Percentiles rank a stretch among this genome's conserved stretches.
Evolutionary conservation across 495 filamentous ascomycete genomes (phyloP).

Genomic region (Penicillium bialowiezense): DNA sequence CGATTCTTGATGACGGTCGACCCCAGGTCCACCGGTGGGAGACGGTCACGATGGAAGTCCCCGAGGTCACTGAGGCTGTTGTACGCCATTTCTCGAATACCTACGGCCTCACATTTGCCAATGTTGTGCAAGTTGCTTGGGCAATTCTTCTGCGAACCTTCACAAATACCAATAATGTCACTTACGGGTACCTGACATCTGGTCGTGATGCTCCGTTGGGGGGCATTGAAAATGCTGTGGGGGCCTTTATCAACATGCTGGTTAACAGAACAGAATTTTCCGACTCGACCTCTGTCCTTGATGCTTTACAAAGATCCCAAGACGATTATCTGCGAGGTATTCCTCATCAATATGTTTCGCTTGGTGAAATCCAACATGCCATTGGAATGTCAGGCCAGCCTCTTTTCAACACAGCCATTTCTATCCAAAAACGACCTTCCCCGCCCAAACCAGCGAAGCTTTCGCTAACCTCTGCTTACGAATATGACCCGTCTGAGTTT

Average conservation of each 20-base stretch:
- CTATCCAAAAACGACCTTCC: too few species aligned
- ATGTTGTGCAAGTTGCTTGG: conserved; percentile 10
- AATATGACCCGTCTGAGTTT: too few species aligned
- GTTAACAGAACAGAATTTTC: too few species aligned
- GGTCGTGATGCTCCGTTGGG: conserved; percentile 26
- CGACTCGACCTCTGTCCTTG: neutral
- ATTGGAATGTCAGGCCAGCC: too few species aligned
- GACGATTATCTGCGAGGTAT: neutral
- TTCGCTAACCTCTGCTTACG: too few species aligned
- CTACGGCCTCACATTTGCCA: neutral
- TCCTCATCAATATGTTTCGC: too few species aligned
- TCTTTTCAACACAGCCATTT: too few species aligned
- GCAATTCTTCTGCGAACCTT: conserved; percentile 11
- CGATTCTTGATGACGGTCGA: neutral
- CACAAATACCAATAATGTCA: conserved; percentile 30
- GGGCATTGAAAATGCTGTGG: conserved; percentile 22
- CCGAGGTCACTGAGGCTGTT: neutral
- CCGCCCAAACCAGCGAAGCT: too few species aligned
- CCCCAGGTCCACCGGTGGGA: neutral
- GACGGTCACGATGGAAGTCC: neutral
- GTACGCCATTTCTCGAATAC: neutral
- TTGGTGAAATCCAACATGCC: too few species aligned
- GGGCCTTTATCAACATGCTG: conserved; percentile 18
- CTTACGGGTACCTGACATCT: conserved; percentile 30
- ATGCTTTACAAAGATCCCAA: neutral